Base-by-base conservation (phyloP, 129 eudicot genomes). In the Rutidosis leptorrhynchoides region DNA sequence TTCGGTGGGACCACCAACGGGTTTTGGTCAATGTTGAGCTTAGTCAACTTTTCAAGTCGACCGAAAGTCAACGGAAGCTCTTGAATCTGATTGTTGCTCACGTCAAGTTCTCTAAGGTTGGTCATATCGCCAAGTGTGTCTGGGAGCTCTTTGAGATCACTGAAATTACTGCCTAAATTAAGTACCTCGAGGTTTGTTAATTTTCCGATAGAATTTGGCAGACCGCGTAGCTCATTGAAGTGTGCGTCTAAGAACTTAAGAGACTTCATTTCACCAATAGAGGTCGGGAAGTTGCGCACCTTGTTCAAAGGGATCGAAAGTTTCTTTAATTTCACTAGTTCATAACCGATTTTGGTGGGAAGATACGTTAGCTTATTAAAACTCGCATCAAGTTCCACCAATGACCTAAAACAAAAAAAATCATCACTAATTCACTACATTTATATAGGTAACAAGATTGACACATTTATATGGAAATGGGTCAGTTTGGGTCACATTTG, bases 41-140 rank as follows among this genome's bases (percentile, higher is more conserved):
- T 86, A 11, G 54, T 66, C 79, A 94, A 78, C 60, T 73, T 94
- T 52, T 82, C 82, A 33, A 94, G 96, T 40, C 84, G 85, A 22
- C 97, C 88, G 67, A 94, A 89, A 21, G 93, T 70, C 72, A 72
- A 63, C 1, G 99, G 99, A 62, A 94, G 82, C 27, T 79, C 86
- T 60, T 73, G 92, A 56, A 94, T 84, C 76, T 94, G 96, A 59
- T 94, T 89, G 84, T 94, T 94, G 83, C 97, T 89, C 64, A 94
- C 72, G 48, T 94, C 96, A n/a, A 94, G 96, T 29, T 86, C 96
- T 70, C 74, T 85, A 25, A 94, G 95, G 73, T 61, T 89, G 62
- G 69, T 70, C 33, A 94, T 71, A 71, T 94, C 95, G 29, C 96
- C 86, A 17, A 89, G 54, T 64, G 96, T 82, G 65, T 86, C 84